Conservation (phyloP, 208 protist genomes). For the Trypanosoma vivax region DNA sequence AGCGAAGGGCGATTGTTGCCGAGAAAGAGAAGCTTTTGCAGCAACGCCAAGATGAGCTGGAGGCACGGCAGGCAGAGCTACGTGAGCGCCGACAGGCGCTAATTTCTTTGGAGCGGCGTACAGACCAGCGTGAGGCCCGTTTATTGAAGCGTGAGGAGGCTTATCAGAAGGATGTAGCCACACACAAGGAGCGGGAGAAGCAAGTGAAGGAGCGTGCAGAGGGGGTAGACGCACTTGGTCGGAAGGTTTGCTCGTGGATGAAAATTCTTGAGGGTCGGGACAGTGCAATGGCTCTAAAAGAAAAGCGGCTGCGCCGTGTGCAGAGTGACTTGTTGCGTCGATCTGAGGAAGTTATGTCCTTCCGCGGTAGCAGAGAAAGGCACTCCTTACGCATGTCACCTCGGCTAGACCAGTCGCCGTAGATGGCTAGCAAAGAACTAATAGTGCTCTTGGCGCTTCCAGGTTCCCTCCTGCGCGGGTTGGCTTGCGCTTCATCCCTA, state of each 20-base stretch:
- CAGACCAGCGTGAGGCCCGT: slow-evolving; percentile 19
- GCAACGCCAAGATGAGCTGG: slow-evolving; percentile 36
- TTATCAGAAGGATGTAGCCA: slow-evolving; percentile 30
- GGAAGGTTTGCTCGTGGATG: slow-evolving; percentile 61
- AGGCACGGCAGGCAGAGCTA: slow-evolving; percentile 34
- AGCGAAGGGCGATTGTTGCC: slow-evolving; percentile 37
- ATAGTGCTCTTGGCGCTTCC: too few relatives aligned
- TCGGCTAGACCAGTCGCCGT: not conserved
- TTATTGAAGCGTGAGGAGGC: slow-evolving; percentile 31
- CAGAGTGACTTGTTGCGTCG: slow-evolving; percentile 53
- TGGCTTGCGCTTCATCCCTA: too few relatives aligned
- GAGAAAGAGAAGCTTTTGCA: slow-evolving; percentile 37
- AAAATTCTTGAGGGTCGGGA: slow-evolving; percentile 70
- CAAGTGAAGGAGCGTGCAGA: slow-evolving; percentile 37
- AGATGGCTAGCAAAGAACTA: not conserved
- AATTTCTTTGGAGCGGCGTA: slow-evolving; percentile 23
- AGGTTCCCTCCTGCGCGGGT: too few relatives aligned
- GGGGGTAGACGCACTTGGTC: slow-evolving; percentile 64
- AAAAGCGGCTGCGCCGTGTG: slow-evolving; percentile 51
- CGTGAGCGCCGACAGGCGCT: slow-evolving; percentile 34
- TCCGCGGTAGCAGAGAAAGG: slow-evolving; percentile 13
- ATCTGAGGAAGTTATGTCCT: slow-evolving; percentile 43
- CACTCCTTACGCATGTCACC: not conserved
- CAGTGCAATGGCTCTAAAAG: slow-evolving; percentile 37
- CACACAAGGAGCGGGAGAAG: slow-evolving; percentile 45